Conservation (phyloP, 495 filamentous ascomycete genomes). For the Lophiostoma macrostomum region DNA sequence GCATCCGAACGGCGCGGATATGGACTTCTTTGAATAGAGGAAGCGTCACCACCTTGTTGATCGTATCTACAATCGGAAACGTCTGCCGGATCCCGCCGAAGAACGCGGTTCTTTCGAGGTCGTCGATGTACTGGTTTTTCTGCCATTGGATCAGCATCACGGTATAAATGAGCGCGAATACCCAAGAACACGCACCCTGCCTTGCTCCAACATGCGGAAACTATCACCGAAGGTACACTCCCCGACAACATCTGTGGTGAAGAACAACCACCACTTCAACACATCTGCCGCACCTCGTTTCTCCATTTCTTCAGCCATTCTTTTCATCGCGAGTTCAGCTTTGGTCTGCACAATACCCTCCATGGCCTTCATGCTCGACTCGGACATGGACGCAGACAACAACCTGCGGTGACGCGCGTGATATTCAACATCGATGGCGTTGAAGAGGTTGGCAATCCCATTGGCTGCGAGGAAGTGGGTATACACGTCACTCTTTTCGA, state of each 20-base stretch:
- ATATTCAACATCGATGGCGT: background rate
- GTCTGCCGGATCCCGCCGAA: background rate
- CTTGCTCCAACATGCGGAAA: slow-evolving; percentile 54
- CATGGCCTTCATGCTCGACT: background rate
- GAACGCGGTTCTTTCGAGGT: background rate
- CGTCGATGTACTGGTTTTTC: slow-evolving; percentile 4
- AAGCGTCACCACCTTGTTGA: background rate
- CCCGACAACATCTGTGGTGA: slow-evolving; percentile 56
- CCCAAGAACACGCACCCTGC: too few species aligned
- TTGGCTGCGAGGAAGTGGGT: background rate
- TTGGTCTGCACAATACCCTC: background rate
- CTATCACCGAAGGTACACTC: slow-evolving; percentile 58
- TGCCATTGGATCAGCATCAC: too few species aligned
- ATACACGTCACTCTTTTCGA: slow-evolving; percentile 1
- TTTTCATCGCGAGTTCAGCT: background rate
- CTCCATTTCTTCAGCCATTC: background rate
- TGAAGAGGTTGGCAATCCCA: background rate
- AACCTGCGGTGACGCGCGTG: slow-evolving; percentile 1
- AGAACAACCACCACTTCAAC: slow-evolving; percentile 56
- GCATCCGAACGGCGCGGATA: background rate
- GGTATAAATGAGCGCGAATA: too few species aligned
- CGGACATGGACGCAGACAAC: background rate
- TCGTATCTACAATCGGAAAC: background rate
- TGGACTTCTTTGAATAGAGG: background rate
- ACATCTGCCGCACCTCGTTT: slow-evolving; percentile 52